phyloP scores from a whole-genome alignment of 2,329 filamentous ascomycete species.

The Aspergillus ruber region DNA sequence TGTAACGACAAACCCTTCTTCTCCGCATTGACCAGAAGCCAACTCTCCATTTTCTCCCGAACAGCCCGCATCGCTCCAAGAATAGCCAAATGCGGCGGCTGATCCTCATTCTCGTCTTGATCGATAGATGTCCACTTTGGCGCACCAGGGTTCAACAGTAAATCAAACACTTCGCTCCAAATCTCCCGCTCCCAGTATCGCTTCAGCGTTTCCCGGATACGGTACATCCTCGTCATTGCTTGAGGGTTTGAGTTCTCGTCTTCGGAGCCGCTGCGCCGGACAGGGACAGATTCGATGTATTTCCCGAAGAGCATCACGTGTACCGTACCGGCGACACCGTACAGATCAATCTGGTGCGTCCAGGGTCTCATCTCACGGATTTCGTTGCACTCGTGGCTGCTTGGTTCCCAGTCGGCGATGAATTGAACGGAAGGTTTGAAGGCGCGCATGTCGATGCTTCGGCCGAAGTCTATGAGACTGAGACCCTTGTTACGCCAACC shows the following conservation, averaged over 20 bases:
- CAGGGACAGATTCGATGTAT: constrained; percentile 73
- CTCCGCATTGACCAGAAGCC: constrained; percentile 76
- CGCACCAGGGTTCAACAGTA: constrained; percentile 69
- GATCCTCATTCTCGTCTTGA: constrained; percentile 21
- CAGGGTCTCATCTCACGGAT: constrained; percentile 90
- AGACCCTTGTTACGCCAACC: constrained; percentile 79
- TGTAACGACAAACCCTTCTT: constrained; percentile 59
- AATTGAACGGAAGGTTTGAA: constrained; percentile 76
- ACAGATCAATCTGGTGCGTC: constrained; percentile 97
- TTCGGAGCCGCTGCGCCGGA: constrained; percentile 10
- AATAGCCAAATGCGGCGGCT: constrained; percentile 20
- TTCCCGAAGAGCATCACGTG: constrained; percentile 88
- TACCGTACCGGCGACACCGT: constrained; percentile 80
- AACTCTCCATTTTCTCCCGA: constrained; percentile 74
- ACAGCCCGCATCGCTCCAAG: constrained; percentile 68
- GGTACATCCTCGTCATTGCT: constrained; percentile 57
- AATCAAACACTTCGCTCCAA: constrained; percentile 75
- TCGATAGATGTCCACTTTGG: constrained; percentile 59
- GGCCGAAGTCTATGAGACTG: constrained; percentile 87
- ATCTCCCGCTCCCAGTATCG: constrained; percentile 95
- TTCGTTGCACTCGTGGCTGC: constrained; percentile 82
- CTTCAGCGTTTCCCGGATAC: constrained; percentile 76
- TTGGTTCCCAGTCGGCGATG: constrained; percentile 91
- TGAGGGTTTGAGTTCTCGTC: constrained; percentile 4
- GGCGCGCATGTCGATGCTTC: constrained; percentile 84